phyloP scores from a whole-genome alignment of 345 rosid species.

The Streptanthus diversifolius region DNA sequence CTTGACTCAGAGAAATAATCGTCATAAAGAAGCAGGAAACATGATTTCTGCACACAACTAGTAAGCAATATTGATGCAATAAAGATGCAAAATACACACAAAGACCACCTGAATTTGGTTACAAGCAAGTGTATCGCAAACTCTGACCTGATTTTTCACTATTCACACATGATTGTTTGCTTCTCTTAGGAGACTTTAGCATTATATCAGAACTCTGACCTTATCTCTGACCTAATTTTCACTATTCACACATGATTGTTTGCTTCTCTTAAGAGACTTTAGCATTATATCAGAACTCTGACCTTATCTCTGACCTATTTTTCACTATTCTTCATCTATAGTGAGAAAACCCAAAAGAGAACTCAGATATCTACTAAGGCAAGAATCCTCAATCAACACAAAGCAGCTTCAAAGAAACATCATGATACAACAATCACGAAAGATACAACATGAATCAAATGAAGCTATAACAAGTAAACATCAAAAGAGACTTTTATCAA shows the following conservation, averaged over 20 bases:
- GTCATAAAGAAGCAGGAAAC: not conserved
- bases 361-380: not conserved
- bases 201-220: not conserved
- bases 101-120: not conserved
- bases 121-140: not conserved
- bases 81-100: not conserved
- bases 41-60: not conserved
- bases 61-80: not conserved
- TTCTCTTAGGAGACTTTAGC: not conserved
- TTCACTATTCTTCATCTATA: not conserved
- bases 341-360: no score
- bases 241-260: not conserved
- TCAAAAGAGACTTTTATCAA: not conserved
- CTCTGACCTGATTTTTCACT: not conserved
- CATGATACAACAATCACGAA: not conserved
- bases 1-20: not conserved
- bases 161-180: not conserved
- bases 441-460: not conserved
- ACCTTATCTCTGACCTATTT: not conserved
- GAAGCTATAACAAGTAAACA: not conserved
- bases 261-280: not conserved
- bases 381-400: not conserved
- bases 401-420: not conserved
- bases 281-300: not conserved
- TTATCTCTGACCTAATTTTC: not conserved